Evolutionary conservation across 345 rosid species (phyloP).

Genomic region (Eucalyptus coolabah): DNA sequence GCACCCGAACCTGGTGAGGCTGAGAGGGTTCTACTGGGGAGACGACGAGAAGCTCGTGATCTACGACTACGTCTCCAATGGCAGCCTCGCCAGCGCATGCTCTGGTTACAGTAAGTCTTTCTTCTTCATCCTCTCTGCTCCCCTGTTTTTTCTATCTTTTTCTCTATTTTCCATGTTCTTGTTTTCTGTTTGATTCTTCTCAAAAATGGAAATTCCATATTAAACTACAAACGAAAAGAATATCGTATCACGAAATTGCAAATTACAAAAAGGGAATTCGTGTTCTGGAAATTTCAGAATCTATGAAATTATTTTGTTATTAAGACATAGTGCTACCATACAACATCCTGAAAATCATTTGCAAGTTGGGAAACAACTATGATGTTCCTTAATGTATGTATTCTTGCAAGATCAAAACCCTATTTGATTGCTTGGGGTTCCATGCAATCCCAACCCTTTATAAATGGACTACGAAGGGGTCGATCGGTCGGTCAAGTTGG

Average conservation of each 20-base stretch:
- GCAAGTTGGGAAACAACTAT: background rate
- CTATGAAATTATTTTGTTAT: background rate
- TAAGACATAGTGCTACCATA: background rate
- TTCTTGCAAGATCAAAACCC: background rate
- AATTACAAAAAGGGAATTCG: background rate
- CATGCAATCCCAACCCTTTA: too few relatives aligned
- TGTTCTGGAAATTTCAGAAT: background rate
- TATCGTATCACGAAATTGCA: background rate
- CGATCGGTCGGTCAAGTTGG: background rate
- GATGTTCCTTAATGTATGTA: background rate
- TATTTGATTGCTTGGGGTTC: background rate
- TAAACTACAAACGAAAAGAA: background rate
- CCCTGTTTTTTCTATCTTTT: background rate
- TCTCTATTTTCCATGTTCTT: background rate
- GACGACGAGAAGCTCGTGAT: slow-evolving; percentile 77
- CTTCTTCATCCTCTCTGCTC: background rate
- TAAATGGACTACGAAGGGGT: too few relatives aligned
- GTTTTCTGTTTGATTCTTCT: background rate
- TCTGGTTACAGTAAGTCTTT: slow-evolving; percentile 37
- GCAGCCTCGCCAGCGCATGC: slow-evolving; percentile 44
- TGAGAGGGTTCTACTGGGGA: slow-evolving; percentile 87
- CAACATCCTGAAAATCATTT: background rate
- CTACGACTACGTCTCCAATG: slow-evolving; percentile 61
- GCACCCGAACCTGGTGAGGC: slow-evolving; percentile 64
- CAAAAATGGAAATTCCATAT: background rate